phyloP scores from a whole-genome alignment of 768 basidiomycete genomes.

The Suillus cothurnatus region DNA sequence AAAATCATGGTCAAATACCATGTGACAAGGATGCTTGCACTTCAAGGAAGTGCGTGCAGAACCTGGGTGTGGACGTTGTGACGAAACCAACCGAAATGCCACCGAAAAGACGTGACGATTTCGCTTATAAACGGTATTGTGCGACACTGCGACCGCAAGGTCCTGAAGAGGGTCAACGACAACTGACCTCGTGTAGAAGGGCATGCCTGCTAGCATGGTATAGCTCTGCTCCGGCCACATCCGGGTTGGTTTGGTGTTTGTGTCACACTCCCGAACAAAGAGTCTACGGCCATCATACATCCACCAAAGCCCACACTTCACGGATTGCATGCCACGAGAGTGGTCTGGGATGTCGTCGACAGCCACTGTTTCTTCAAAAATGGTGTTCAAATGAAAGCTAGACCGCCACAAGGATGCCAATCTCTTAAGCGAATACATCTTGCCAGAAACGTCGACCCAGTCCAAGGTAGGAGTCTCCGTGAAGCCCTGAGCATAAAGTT shows the following conservation, averaged over 20 bases:
- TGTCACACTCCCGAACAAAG: neutral
- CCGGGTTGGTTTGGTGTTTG: neutral
- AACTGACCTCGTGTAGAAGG: neutral
- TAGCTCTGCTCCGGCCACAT: neutral
- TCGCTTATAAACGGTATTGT: fast-evolving
- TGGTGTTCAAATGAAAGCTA: neutral
- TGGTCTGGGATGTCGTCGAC: no score
- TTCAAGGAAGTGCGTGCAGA: neutral
- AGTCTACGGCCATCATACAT: neutral
- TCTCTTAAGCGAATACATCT: neutral
- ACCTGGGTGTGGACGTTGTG: neutral
- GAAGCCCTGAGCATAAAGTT: neutral
- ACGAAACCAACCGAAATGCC: neutral
- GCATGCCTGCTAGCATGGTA: neutral
- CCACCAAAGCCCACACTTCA: slow-evolving; percentile 6
- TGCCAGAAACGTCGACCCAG: neutral
- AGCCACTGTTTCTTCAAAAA: neutral
- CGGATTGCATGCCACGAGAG: neutral
- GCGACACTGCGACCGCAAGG: neutral
- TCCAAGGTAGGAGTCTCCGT: neutral
- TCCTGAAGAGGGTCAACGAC: neutral
- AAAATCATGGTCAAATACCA: neutral
- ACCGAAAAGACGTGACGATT: neutral
- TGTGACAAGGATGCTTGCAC: neutral
- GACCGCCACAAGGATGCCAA: neutral